Evolutionary conservation across 164 flowering plant genomes (phyloP).

Genomic region (Aristolochia californica): DNA sequence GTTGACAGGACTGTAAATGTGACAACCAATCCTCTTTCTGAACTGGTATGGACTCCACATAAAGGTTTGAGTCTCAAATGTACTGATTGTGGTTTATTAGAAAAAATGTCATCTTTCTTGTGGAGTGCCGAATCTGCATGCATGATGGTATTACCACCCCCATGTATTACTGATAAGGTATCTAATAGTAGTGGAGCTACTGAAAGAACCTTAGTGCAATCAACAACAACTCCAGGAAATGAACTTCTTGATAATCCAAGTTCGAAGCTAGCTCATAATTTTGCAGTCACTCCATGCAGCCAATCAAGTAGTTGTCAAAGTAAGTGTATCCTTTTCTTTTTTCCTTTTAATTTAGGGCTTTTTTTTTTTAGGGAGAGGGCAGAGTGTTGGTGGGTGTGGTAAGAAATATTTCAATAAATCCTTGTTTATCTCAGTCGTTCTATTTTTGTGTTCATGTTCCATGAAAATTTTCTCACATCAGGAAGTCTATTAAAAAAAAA

Average conservation of each 20-base stretch:
- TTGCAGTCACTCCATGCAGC: slow-evolving; percentile 6
- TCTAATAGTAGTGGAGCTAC: slow-evolving; percentile 10
- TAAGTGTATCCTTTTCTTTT: not conserved
- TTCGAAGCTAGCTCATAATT: slow-evolving; percentile 11
- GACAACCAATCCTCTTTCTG: slow-evolving; percentile 43
- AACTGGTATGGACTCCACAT: slow-evolving; percentile 74
- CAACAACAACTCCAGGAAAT: slow-evolving; percentile 6
- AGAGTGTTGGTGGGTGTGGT: too few relatives aligned
- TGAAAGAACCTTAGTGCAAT: slow-evolving; percentile 12
- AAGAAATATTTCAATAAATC: too few relatives aligned
- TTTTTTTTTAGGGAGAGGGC: too few relatives aligned
- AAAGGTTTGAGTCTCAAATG: slow-evolving; percentile 50
- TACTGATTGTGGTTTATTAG: slow-evolving; percentile 32
- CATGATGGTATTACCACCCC: slow-evolving; percentile 19
- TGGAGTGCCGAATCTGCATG: slow-evolving; percentile 28
- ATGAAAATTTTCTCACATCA: too few relatives aligned
- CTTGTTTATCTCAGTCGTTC: too few relatives aligned
- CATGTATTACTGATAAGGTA: slow-evolving; percentile 11
- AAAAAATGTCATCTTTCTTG: slow-evolving; percentile 22
- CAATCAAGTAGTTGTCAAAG: slow-evolving; percentile 8
- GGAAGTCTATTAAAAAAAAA: too few relatives aligned
- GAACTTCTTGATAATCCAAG: slow-evolving; percentile 11
- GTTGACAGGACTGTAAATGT: slow-evolving; percentile 27
- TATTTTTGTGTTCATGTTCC: too few relatives aligned
- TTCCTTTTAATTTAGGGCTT: too few relatives aligned